These are phyloP conservation scores for Baorangia bicolor DNA, from an alignment of 768 basidiomycete species.

Conservation along the genomic window DNA sequence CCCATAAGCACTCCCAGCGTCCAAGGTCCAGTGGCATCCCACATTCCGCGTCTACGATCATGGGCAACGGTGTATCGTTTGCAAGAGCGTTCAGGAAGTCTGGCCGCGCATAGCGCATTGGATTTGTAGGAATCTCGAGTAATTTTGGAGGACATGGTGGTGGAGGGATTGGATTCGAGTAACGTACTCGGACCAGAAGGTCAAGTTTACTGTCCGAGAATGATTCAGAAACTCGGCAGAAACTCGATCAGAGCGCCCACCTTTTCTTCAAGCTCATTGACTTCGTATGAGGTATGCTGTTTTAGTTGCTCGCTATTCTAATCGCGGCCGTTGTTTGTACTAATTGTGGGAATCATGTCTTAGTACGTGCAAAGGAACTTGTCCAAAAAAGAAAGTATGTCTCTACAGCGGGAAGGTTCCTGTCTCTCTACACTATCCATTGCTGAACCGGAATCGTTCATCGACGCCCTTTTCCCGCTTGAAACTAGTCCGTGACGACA, in stretches of 20 bases:
- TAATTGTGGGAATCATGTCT: too few relatives aligned
- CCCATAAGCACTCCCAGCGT: constrained; percentile 80
- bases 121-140: constrained; percentile 87
- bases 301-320: constrained; percentile 10
- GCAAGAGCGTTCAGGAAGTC: constrained; percentile 82
- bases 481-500: too few relatives aligned
- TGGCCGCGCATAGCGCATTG: constrained; percentile 82
- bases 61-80: constrained; percentile 80
- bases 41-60: constrained; percentile 95
- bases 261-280: constrained; percentile 60
- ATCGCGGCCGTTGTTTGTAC: constrained; percentile 14
- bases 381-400: too few relatives aligned
- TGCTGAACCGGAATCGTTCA: too few relatives aligned
- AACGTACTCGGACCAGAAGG: constrained; percentile 89
- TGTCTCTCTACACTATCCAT: too few relatives aligned
- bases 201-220: constrained; percentile 68
- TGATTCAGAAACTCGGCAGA: background rate
- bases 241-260: constrained; percentile 24
- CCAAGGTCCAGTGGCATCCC: constrained; percentile 95
- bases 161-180: constrained; percentile 89
- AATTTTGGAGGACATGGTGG: constrained; percentile 98
- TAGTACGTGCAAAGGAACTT: too few relatives aligned
- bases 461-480: too few relatives aligned
- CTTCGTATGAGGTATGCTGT: background rate
- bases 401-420: too few relatives aligned